Evolutionary conservation across 163 green algal species (phyloP).

Genomic region (Volvox carteri): DNA sequence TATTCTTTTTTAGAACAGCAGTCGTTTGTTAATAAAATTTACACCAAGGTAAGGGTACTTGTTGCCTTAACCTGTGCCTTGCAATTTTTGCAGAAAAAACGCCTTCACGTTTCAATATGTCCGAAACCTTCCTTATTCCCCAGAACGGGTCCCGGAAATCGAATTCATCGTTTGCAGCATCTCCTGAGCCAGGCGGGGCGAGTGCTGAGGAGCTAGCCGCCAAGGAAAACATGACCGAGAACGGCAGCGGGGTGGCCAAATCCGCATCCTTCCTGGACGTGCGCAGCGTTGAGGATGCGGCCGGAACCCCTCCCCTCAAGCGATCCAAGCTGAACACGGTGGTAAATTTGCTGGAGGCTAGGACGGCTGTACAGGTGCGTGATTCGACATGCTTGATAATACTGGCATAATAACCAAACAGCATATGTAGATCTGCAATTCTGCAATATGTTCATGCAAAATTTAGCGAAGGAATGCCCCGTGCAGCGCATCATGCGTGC

Average conservation of each 20-base stretch:
- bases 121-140: neutral
- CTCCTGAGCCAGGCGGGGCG: neutral
- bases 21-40: neutral
- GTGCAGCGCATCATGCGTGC: too few relatives aligned
- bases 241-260: constrained; percentile 16
- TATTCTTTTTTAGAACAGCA: neutral
- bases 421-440: too few relatives aligned
- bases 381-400: too few relatives aligned
- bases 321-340: constrained; percentile 55
- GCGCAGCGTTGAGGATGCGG: constrained; percentile 15
- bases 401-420: too few relatives aligned
- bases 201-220: neutral
- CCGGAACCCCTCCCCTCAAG: constrained; percentile 22
- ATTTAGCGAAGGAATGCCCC: too few relatives aligned
- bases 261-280: constrained; percentile 50
- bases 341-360: constrained; percentile 57
- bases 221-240: neutral
- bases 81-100: neutral
- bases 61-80: neutral
- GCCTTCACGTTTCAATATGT: neutral
- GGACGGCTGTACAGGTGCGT: constrained; percentile 54
- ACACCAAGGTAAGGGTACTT: neutral
- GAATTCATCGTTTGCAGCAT: too few relatives aligned
- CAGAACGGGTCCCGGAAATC: neutral
- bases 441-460: too few relatives aligned